Base-by-base conservation (phyloP, 345 rosid species). In the Carallia brachiata region DNA sequence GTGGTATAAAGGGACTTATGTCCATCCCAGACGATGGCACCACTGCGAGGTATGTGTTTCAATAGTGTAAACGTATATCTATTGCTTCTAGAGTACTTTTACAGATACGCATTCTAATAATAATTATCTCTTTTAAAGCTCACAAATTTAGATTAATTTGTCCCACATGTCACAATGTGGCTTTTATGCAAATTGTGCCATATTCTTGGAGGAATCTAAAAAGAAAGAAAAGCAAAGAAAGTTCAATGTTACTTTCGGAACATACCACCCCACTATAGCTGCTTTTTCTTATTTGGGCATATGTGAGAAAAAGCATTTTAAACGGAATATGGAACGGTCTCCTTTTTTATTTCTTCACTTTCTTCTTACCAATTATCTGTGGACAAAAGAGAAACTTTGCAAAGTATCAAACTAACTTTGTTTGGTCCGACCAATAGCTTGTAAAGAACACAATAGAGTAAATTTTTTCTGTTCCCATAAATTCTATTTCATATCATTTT, bases 1-100 rank as follows among this genome's bases (percentile, higher is more conserved):
- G 99, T 37, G 99, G 99, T 55, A 95, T 92, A 63, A 89, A 89
- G 74, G 98, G 97, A 70, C 99, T 95, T 68, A 92, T 95, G 98
- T 73, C 85, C 23, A 80, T 84, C 68, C 85, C 92, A 0, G 90
- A 87, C 23, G 86, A 84, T n/a, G 92, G 87, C 67, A 36, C 81
- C 76, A 78, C 83, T 68, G 7, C 84, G 19, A 85, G 87, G 95
- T 84, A 80, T 75, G 19, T 39, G 18, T 16, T 6, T 6, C 0
- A 16, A 53, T 34, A 8, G 54, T n/a, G 68, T 47, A 12, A 44
- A 12, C 16, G 16, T 12, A 3, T 44, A 44, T 44, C 50, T 16
- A 44, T 44, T 0, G 50, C 50, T 4, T 44, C 50, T 44, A 2
- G 50, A 16, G 4, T 44, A 10, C 16, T 44, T 44, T 44, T 12